Evolutionary conservation across 768 basidiomycete genomes (phyloP), one percentile per base, ranked within the genome.

Genomic region (Aureoboletus auriporus): DNA sequence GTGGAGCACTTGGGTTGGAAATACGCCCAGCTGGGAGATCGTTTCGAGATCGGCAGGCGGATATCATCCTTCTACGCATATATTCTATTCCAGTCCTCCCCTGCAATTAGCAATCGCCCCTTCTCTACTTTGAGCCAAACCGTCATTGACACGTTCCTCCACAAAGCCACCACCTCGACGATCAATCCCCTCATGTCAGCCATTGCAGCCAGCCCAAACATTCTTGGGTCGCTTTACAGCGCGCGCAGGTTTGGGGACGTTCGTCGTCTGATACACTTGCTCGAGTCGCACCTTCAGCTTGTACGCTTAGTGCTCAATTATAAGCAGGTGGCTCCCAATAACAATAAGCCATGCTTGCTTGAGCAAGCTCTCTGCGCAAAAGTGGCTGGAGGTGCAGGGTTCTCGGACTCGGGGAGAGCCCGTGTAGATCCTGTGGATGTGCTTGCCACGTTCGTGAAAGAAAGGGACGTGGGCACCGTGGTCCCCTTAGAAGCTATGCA

Each of bases 1-100:
- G 78, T 86, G 1, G 85, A 87, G 56, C 87, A 91, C 64, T 63
- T 82, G 34, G 79, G 82, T 3, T 97, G 93, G 93, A 88, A 89
- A 63, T 96, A 93, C 55, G 72, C 74, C 5, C 84, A 86, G 47
- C 73, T 93, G 11, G 84, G 85, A 5, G 87, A 91, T 60, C 78
- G 88, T 34, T 94, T 90, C 59, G 87, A 91, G 69, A 85, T 97
- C 40, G 86, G 85, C 16, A 73, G 77, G 44, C 72, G 82, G 13
- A 72, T 92, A 23, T 76, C 82, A 9, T 71, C 73, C 8, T 70
- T 94, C 27, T 94, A 88, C 62, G 70, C 76, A 12, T 75, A 79
- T 35, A 76, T 93, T 11, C 63, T 95, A 39, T 72, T 77, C 41
- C 77, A 85, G 52, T 75, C 80, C 2, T 78, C 85, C 1, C 80